Evolutionary conservation across 768 basidiomycete genomes (phyloP).

Genomic region (Suillus subalutaceus): DNA sequence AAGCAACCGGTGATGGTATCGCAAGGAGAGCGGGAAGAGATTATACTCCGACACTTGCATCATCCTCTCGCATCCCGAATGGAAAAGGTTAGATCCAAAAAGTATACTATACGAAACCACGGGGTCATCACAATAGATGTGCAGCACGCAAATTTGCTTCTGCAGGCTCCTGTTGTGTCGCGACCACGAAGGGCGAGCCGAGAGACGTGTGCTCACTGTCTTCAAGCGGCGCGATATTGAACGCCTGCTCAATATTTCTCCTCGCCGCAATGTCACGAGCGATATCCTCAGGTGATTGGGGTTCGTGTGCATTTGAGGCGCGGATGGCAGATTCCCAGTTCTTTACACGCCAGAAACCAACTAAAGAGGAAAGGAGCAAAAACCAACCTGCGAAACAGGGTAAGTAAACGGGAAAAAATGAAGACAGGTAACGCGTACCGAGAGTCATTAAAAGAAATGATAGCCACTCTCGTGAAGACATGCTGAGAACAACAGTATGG

Average conservation of each 20-base stretch:
- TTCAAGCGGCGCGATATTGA: constrained; percentile 45
- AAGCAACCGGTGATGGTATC: constrained; percentile 4
- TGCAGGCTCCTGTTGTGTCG: constrained; percentile 35
- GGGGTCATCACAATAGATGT: constrained; percentile 47
- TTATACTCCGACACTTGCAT: not conserved
- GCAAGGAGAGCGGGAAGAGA: not conserved
- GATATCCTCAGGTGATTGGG: constrained; percentile 41
- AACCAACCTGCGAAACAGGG: constrained; percentile 75
- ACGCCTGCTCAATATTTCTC: constrained; percentile 52
- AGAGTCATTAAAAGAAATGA: constrained; percentile 91
- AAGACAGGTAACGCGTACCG: constrained; percentile 41
- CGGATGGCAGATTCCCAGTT: constrained; percentile 81
- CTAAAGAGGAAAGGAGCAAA: constrained; percentile 79
- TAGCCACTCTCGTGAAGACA: constrained; percentile 81
- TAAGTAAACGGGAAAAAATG: constrained; percentile 8
- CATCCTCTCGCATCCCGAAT: not conserved
- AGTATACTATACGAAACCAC: constrained; percentile 14
- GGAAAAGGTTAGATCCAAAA: not conserved
- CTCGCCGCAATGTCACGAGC: constrained; percentile 55
- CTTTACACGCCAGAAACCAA: constrained; percentile 84
- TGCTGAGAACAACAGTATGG: constrained; percentile 28
- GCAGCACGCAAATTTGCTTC: constrained; percentile 56
- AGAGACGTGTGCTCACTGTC: constrained; percentile 30
- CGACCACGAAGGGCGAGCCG: constrained; percentile 20
- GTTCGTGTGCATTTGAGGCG: constrained; percentile 33